Evolutionary conservation across 441 rosid species (phyloP), one percentile per base, ranked within the genome.

Genomic region (Populus tomentosa): DNA sequence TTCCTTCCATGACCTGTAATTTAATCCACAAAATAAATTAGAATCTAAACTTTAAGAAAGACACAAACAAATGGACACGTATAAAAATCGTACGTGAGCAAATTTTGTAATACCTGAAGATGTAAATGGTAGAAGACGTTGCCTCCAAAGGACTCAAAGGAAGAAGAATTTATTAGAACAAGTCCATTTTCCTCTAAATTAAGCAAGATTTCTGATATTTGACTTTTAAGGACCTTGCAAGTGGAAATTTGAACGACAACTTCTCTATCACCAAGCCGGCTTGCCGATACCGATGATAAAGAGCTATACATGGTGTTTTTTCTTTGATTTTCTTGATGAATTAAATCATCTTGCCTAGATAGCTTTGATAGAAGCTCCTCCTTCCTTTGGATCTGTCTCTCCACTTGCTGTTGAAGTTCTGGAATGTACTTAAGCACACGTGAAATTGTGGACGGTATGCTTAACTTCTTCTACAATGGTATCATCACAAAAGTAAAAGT

Each of bases 391-490:
- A 35, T 24, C 35, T 86, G 86, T 16, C 36, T 83, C 82, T 87
- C 83, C 62, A 88, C 83, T 80, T 92, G 76, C 21, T 75, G 80
- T 71, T 87, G 88, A 10, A 92, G 82, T 72, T 88, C 92, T 0
- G 93, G 91, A 40, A 92, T 87, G 82, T 92, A 90, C 72, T 80
- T 84, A 30, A 90, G 75, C 56, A 83, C 88, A 6, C 76, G 71
- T 0, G 92, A 86, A 72, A 92, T 86, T 10, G 90, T 92, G 7
- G 82, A 78, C 6, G 97, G 90, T 79, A 84, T 87, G 77, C 90
- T 91, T 69, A 88, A 9, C 68, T 88, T 90, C 79, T 87, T 88
- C 94, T 91, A 84, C 18, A 63, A 76, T 13, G 16, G 56, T 59
- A 18, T 10, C 50, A 61, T 72, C 18, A 21, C 46, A 40, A 3